Conservation (phyloP, 805 yeast species). For the Sungouiozyma intestinalis region DNA sequence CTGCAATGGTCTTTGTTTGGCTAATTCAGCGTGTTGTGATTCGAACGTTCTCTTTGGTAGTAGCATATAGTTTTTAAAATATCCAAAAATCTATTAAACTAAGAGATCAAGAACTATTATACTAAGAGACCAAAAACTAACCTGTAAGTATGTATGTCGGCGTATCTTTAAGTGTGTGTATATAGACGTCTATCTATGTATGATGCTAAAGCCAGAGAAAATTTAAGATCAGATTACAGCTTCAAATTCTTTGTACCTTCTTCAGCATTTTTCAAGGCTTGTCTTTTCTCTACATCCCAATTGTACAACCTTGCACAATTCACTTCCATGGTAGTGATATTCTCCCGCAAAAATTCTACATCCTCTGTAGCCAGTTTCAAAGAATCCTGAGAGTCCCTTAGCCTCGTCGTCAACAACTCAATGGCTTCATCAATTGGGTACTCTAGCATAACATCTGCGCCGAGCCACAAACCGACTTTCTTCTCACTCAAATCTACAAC, state of each 20-base stretch:
- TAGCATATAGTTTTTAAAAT: no score
- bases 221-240: no score
- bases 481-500: slow-evolving; percentile 41
- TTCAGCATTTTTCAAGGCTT: slow-evolving; percentile 34
- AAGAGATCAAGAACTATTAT: no score
- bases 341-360: slow-evolving; percentile 78
- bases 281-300: slow-evolving; percentile 77
- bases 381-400: slow-evolving; percentile 50
- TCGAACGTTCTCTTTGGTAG: no score
- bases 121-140: no score
- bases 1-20: no score
- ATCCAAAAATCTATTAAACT: no score
- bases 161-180: background rate
- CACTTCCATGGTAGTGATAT: slow-evolving; percentile 95
- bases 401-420: slow-evolving; percentile 50
- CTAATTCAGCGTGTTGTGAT: no score
- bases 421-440: slow-evolving; percentile 86
- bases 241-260: slow-evolving; percentile 31
- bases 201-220: background rate
- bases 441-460: slow-evolving; percentile 96
- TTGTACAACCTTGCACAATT: slow-evolving; percentile 87
- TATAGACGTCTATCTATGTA: slow-evolving; percentile 3
- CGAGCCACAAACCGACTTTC: slow-evolving; percentile 86
- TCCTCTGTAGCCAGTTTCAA: slow-evolving; percentile 66
- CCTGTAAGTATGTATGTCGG: no score